Evolutionary conservation across 2,329 filamentous ascomycete species (phyloP).

Genomic region (Botrytis sinoallii): DNA sequence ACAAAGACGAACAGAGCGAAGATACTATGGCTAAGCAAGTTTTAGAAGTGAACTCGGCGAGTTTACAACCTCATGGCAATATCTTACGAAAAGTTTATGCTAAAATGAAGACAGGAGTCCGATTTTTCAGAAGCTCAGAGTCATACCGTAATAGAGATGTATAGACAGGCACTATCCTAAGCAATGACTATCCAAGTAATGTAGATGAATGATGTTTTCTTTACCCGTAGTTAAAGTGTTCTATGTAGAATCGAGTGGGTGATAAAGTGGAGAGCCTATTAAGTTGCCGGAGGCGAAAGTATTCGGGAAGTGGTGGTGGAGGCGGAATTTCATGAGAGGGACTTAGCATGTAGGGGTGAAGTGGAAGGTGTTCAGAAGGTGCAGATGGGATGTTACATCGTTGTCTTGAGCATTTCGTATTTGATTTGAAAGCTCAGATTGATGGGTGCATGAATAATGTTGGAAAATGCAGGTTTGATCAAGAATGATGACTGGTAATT

Average conservation of each 20-base stretch:
- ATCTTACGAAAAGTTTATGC: rapidly evolving
- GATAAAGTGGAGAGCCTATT: not conserved
- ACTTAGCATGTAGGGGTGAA: not conserved
- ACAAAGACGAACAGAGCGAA: not conserved
- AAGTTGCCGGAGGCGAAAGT: not conserved
- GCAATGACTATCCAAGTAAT: not conserved
- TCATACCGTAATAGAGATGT: no score
- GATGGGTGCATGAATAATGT: not conserved
- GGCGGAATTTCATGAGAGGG: not conserved
- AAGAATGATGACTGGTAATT: not conserved
- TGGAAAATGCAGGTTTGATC: not conserved
- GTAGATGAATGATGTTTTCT: not conserved
- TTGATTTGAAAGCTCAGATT: not conserved
- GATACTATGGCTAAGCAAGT: not conserved
- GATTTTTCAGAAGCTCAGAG: no score
- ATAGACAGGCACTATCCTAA: not conserved
- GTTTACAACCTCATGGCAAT: not conserved
- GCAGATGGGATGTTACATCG: not conserved
- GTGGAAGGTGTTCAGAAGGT: not conserved
- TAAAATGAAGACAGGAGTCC: no score
- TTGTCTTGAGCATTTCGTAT: not conserved
- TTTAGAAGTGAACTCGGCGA: not conserved
- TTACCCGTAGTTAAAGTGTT: not conserved
- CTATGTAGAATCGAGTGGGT: no score
- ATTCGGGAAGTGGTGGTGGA: not conserved